Evolutionary conservation across 140 eudicot genomes (phyloP).

Genomic region (Erigeron philadelphicus): DNA sequence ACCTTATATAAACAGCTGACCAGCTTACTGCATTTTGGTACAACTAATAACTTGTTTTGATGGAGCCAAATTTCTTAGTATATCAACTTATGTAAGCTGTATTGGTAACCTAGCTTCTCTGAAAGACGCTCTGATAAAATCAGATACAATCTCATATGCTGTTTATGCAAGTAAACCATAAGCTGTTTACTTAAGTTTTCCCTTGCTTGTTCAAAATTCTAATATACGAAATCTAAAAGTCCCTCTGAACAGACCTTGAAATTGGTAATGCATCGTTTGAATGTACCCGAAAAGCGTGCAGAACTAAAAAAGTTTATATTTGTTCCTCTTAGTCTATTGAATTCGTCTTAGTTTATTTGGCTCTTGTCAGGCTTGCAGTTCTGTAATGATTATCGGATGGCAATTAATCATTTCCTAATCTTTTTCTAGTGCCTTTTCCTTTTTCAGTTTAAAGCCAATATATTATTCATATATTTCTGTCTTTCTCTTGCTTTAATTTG

Average conservation of each 20-base stretch:
- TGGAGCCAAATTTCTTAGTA: too few relatives aligned
- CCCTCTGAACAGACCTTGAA: not conserved
- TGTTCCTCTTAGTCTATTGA: not conserved
- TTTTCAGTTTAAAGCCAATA: conserved; percentile 1
- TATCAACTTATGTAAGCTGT: too few relatives aligned
- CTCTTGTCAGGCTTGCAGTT: not conserved
- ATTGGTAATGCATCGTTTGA: conserved; percentile 1
- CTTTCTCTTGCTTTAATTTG: not conserved
- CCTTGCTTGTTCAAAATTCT: not conserved
- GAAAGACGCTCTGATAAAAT: too few relatives aligned
- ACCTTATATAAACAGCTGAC: too few relatives aligned
- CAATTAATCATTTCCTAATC: too few relatives aligned
- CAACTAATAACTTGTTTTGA: too few relatives aligned
- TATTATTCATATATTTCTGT: not conserved
- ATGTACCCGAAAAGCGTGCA: conserved; percentile 14
- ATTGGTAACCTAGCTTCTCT: too few relatives aligned
- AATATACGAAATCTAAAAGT: not conserved
- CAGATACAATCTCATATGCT: too few relatives aligned
- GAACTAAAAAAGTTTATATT: not conserved
- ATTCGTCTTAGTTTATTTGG: not conserved
- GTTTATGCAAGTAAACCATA: too few relatives aligned
- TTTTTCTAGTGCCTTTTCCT: not conserved
- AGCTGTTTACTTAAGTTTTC: too few relatives aligned
- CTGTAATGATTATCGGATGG: conserved; percentile 1
- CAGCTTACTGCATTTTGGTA: too few relatives aligned